A percentile compares a stretch with the other conserved stretches of the same genome.
These are phyloP conservation scores for Phytophthora tubulina DNA, from an alignment of 352 stramenopile genomes.

Conservation along the genomic window DNA sequence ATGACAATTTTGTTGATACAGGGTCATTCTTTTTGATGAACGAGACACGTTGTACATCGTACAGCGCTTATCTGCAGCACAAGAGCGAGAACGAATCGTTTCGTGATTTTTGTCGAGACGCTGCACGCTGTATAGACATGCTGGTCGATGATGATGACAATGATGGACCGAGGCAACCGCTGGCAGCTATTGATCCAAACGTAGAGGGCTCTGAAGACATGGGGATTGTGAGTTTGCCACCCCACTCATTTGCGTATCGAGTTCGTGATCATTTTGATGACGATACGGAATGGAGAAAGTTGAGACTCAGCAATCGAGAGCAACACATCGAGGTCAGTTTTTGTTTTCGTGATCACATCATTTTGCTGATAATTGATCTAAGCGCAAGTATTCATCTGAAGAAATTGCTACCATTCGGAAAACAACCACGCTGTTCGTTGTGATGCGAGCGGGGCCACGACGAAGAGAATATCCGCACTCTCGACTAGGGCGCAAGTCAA, in stretches of 20 bases:
- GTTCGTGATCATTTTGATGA: slow-evolving; percentile 6
- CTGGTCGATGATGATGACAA: background rate
- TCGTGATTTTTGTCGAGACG: slow-evolving; percentile 1
- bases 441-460: background rate
- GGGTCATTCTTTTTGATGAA: background rate
- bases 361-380: too few species aligned
- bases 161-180: background rate
- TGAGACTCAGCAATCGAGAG: background rate
- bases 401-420: slow-evolving; percentile 1
- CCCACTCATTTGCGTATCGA: slow-evolving; percentile 4
- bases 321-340: background rate
- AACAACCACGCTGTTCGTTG: slow-evolving; percentile 1
- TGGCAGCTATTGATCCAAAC: slow-evolving; percentile 2
- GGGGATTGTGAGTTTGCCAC: background rate
- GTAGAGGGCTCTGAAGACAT: background rate
- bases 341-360: too few species aligned
- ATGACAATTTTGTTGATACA: background rate
- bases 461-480: background rate
- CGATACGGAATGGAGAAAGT: slow-evolving; percentile 4
- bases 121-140: background rate
- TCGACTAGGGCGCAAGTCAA: background rate
- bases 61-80: background rate
- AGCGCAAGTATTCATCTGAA: background rate
- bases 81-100: background rate
- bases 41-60: background rate